A percentile compares a stretch with the other conserved stretches of the same genome.
Evolutionary conservation across 2,329 filamentous ascomycete species (phyloP).

Genomic region (Fusarium falciforme): DNA sequence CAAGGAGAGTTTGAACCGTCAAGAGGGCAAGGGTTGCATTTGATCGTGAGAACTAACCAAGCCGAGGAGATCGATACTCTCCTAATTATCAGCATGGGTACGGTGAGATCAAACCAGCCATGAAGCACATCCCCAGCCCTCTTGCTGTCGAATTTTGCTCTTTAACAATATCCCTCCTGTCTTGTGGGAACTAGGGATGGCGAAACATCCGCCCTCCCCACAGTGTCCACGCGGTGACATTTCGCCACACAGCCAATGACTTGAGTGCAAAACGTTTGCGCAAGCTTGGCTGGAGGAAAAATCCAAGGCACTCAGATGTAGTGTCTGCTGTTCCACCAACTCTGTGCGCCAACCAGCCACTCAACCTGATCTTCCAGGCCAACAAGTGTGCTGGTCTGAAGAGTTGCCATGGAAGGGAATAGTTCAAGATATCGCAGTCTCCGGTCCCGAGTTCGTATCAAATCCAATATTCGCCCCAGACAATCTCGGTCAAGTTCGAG

Average conservation of each 20-base stretch:
- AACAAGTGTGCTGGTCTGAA: not conserved
- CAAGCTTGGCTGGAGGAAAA: not conserved
- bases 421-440: not conserved
- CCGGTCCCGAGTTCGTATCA: not conserved
- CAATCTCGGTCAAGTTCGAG: not conserved
- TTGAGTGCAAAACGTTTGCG: not conserved
- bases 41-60: not conserved
- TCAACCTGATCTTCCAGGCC: not conserved
- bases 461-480: not conserved
- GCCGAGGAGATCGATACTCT: not conserved
- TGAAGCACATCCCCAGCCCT: not conserved
- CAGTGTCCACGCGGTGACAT: conserved; percentile 4
- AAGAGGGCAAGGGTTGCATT: not conserved
- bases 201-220: not conserved
- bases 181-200: not conserved
- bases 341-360: not conserved
- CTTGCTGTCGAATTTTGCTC: not conserved
- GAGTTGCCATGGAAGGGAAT: not conserved
- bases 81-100: not conserved
- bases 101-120: not conserved
- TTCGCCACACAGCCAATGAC: too few relatives aligned
- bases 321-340: not conserved
- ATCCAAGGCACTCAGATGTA: not conserved
- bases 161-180: not conserved
- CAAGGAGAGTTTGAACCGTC: not conserved